phyloP scores from a whole-genome alignment of 495 filamentous ascomycete species.

The Aspergillus mulundensis region DNA sequence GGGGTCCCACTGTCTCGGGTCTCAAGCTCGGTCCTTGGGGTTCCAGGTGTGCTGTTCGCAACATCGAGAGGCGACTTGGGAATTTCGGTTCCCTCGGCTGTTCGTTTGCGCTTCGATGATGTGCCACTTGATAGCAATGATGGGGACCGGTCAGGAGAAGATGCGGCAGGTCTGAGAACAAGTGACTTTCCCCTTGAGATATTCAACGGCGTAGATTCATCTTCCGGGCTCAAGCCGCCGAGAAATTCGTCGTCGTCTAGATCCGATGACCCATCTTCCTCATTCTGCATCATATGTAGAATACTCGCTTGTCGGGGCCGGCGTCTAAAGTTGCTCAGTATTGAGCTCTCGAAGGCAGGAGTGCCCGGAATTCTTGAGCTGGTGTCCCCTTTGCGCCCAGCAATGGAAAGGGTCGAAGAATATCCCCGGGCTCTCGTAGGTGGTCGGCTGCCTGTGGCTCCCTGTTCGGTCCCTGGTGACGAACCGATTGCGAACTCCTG shows the following conservation, averaged over 20 bases:
- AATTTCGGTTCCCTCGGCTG: constrained; percentile 19
- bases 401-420: constrained; percentile 42
- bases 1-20: neutral
- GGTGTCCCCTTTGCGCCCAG: constrained; percentile 39
- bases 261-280: constrained; percentile 47
- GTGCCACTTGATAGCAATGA: constrained; percentile 25
- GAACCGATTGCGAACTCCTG: constrained; percentile 41
- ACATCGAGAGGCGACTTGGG: constrained; percentile 22
- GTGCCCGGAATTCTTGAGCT: constrained; percentile 43
- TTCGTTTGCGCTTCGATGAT: constrained; percentile 39
- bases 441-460: constrained; percentile 38
- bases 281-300: constrained; percentile 56
- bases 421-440: constrained; percentile 46
- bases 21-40: constrained; percentile 6
- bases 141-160: constrained; percentile 20
- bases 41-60: constrained; percentile 21
- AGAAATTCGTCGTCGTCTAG: constrained; percentile 51
- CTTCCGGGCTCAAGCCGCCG: constrained; percentile 57
- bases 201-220: constrained; percentile 63
- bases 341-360: constrained; percentile 52
- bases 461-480: constrained; percentile 33
- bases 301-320: constrained; percentile 66
- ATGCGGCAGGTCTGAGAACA: constrained; percentile 16
- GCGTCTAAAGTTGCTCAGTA: constrained; percentile 58
- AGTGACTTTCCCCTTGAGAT: constrained; percentile 33